phyloP scores from a whole-genome alignment of 2,329 filamentous ascomycete genomes.

The Aureobasidium sp. region DNA sequence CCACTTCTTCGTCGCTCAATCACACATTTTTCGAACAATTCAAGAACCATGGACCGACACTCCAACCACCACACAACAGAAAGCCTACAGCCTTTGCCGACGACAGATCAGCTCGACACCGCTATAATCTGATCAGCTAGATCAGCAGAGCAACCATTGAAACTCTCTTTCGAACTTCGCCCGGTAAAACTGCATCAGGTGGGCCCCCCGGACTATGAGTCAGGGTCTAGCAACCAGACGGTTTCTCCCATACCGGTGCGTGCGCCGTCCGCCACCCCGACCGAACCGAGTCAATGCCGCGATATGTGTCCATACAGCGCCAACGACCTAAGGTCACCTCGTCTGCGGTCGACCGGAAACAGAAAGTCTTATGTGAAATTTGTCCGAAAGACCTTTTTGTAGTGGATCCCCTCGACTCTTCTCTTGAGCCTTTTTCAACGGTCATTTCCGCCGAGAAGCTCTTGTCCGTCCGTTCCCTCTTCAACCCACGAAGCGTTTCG shows the following conservation, averaged over 20 bases:
- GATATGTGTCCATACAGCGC: not conserved
- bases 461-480: not conserved
- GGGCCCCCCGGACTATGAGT: constrained; percentile 4
- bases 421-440: not conserved
- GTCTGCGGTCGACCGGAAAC: not conserved
- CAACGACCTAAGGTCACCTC: not conserved
- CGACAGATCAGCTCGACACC: not conserved
- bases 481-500: not conserved
- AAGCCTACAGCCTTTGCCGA: not conserved
- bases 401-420: not conserved
- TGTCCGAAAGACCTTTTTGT: not conserved
- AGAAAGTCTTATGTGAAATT: not conserved
- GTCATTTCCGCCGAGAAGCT: not conserved
- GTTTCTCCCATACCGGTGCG: not conserved
- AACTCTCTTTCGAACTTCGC: not conserved
- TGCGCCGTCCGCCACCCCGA: not conserved
- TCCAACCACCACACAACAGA: not conserved
- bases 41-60: not conserved
- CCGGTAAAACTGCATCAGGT: not conserved
- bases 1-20: not conserved
- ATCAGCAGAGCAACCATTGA: not conserved
- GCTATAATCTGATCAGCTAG: not conserved
- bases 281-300: constrained; percentile 1
- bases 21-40: not conserved
- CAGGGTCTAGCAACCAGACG: not conserved